Conservation (phyloP, 306 rosid species). For the Prunus mira region DNA sequence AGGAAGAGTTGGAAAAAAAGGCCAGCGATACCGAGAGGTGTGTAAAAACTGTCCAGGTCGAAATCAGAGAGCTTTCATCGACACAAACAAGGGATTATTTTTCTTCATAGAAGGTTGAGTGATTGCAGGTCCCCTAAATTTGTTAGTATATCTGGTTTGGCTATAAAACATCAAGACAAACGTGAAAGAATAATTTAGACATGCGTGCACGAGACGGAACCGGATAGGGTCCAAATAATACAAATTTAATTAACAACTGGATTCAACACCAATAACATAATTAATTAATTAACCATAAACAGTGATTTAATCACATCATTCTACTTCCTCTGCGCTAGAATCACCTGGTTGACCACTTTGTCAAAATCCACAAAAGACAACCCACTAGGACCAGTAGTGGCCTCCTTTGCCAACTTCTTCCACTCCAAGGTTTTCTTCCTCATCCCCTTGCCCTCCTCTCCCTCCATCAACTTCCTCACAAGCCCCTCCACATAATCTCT, state of each 20-base stretch:
- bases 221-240: neutral
- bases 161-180: neutral
- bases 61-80: no score
- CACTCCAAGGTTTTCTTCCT: slow-evolving; percentile 39
- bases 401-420: slow-evolving; percentile 40
- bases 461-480: slow-evolving; percentile 61
- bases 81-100: no score
- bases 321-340: neutral
- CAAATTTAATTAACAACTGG: neutral
- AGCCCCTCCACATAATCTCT: slow-evolving; percentile 42
- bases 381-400: slow-evolving; percentile 23
- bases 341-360: slow-evolving; percentile 21
- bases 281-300: neutral
- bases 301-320: neutral
- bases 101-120: no score
- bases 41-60: no score
- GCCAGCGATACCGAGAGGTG: no score
- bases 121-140: no score
- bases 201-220: neutral
- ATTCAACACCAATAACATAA: neutral
- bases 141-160: no score
- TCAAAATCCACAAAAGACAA: slow-evolving; percentile 41
- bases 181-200: neutral
- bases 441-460: slow-evolving; percentile 48
- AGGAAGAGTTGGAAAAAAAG: no score